A percentile compares a stretch with the other conserved stretches of the same genome.
Evolutionary conservation across 192 early-diverging fungal genomes (phyloP).

Genomic region (Umbelopsis sp.): DNA sequence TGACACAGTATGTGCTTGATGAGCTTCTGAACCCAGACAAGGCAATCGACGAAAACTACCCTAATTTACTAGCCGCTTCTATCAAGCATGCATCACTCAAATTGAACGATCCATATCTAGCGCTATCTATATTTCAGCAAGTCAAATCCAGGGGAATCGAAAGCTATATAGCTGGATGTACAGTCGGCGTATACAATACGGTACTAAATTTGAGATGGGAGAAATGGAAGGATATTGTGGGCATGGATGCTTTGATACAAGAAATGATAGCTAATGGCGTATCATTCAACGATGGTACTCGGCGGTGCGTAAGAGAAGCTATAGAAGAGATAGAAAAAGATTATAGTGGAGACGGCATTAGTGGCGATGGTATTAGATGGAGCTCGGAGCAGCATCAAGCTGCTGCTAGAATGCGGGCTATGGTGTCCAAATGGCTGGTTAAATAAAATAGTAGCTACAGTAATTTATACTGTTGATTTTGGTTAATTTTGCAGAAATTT

Average conservation of each 20-base stretch:
- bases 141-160: conserved; percentile 35
- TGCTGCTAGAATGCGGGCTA: conserved; percentile 24
- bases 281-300: conserved; percentile 32
- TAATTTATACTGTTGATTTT: too few relatives aligned
- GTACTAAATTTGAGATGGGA: conserved; percentile 42
- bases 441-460: conserved; percentile 15
- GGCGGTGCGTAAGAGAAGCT: conserved; percentile 20
- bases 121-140: conserved; percentile 48
- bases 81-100: conserved; percentile 27
- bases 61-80: conserved; percentile 11
- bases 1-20: not conserved
- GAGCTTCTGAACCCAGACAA: not conserved
- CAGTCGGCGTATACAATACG: conserved; percentile 38
- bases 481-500: too few relatives aligned
- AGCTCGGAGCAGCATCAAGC: conserved; percentile 26
- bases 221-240: conserved; percentile 43
- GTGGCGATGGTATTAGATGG: conserved; percentile 22
- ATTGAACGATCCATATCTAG: conserved; percentile 45
- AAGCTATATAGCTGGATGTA: conserved; percentile 44
- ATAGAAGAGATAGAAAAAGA: conserved; percentile 25
- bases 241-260: conserved; percentile 39
- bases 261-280: conserved; percentile 48
- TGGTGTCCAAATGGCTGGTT: conserved; percentile 33
- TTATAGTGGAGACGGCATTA: conserved; percentile 7
- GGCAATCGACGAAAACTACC: not conserved